phyloP scores from a whole-genome alignment of 805 yeast species.

The Ogataea neopini region DNA sequence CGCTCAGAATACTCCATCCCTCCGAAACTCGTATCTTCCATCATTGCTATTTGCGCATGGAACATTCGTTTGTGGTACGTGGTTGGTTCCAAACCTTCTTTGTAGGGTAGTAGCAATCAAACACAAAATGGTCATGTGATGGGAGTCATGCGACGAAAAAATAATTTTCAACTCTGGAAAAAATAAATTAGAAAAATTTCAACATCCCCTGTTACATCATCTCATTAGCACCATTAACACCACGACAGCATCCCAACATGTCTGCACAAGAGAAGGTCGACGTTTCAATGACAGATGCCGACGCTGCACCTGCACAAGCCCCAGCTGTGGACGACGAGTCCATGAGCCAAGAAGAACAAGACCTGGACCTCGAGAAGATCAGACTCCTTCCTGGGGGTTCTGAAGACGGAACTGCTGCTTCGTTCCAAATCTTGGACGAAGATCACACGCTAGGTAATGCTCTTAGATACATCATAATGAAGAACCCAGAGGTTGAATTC shows the following conservation, averaged over 20 bases:
- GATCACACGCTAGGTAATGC: slow-evolving; percentile 97
- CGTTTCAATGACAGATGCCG: slow-evolving; percentile 16
- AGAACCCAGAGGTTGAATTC: slow-evolving; percentile 96
- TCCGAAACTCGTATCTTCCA: too few relatives aligned
- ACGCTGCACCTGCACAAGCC: slow-evolving; percentile 4
- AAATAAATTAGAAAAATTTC: too few relatives aligned
- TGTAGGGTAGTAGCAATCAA: too few relatives aligned
- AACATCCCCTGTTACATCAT: not conserved
- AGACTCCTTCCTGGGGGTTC: slow-evolving; percentile 80
- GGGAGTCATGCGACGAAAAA: too few relatives aligned
- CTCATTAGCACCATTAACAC: too few relatives aligned
- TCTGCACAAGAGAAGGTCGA: slow-evolving; percentile 9
- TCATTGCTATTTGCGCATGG: too few relatives aligned
- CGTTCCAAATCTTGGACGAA: slow-evolving; percentile 89
- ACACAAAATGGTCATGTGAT: too few relatives aligned
- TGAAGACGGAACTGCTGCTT: slow-evolving; percentile 92
- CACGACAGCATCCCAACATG: not conserved
- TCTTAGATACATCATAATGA: slow-evolving; percentile 90
- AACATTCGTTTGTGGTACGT: too few relatives aligned
- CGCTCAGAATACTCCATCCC: too few relatives aligned
- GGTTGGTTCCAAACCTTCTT: too few relatives aligned
- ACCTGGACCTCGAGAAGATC: slow-evolving; percentile 56
- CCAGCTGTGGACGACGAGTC: slow-evolving; percentile 22
- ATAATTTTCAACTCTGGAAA: too few relatives aligned
- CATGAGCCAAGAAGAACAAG: slow-evolving; percentile 43